Base-by-base conservation (phyloP, 116 monocot species). In the Posidonia oceanica region DNA sequence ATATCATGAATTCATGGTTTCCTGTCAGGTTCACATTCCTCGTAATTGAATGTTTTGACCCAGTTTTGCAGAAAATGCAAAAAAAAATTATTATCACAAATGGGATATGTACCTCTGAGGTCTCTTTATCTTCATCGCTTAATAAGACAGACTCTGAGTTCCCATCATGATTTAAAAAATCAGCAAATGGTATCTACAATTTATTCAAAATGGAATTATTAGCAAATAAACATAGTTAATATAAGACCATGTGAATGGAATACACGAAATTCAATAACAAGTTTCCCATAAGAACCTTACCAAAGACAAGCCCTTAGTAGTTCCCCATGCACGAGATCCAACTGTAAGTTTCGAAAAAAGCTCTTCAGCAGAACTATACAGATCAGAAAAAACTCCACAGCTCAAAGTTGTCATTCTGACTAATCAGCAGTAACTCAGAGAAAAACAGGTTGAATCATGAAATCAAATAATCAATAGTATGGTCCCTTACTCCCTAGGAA, bases 131-230 rank as follows among this genome's bases (percentile, higher is more conserved):
- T 69, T 85, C 85, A 82, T 94, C 82, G 77, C 72, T 85, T 72
- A 87, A 59, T 73, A 94, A 78, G 48, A 81, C 59, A 66, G 87
- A 64, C 51, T 80, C 76, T n/a, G 85, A 90, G 63, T 44, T 42
- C 39, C 87, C 87, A 76, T 94, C 89, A 77, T 94, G 94, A 74
- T 94, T 94, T 23, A 90, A 73, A 75, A 83, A 87, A 90, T 94
- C 94, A 87, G 94, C 94, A 90, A 90, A 94, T 81, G 94, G 94
- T 38, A 94, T 80, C 94, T 94, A 85, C 67, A 87, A 69, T 69
- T 48, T 61, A 61, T 48, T 68, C 59, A 48, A 60, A 51, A 40
- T 42, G 16, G 40, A 52, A 23, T 8, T 4, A 68, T 68, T 23
- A 29, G 21, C 36, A 52, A 44, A 44, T 73, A 22, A 22, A 54